phyloP scores from a whole-genome alignment of 1,139 yeast genomes.

The Lodderomyces orthopsilosis region DNA sequence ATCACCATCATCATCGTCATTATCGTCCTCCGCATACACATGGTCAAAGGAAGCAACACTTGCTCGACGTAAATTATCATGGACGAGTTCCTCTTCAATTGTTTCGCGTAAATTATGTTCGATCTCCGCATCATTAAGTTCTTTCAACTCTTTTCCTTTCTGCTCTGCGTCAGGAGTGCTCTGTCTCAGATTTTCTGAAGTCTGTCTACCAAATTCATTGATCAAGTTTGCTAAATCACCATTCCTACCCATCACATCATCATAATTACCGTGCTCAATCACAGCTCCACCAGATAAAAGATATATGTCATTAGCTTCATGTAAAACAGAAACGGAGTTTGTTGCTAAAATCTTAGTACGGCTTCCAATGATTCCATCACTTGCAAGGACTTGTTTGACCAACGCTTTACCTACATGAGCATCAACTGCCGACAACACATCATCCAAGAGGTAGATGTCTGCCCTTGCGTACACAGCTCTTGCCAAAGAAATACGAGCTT shows the following conservation, averaged over 20 bases:
- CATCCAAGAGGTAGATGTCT: slow-evolving; percentile 35
- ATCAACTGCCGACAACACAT: slow-evolving; percentile 36
- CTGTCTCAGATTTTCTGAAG: slow-evolving; percentile 11
- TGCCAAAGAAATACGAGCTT: slow-evolving; percentile 37
- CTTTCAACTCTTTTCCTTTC: slow-evolving; percentile 18
- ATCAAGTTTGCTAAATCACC: slow-evolving; percentile 27
- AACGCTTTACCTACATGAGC: slow-evolving; percentile 34
- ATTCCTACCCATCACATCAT: slow-evolving; percentile 27
- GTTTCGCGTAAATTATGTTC: slow-evolving; percentile 18
- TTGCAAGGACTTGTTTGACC: slow-evolving; percentile 25
- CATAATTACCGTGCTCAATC: slow-evolving; percentile 31
- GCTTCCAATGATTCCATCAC: slow-evolving; percentile 25
- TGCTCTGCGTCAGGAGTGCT: slow-evolving; percentile 4
- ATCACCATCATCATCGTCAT: neutral
- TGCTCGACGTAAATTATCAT: slow-evolving; percentile 16
- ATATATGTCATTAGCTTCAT: slow-evolving; percentile 25
- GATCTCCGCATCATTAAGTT: neutral
- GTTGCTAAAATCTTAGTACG: slow-evolving; percentile 35
- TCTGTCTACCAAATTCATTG: slow-evolving; percentile 24
- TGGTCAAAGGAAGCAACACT: slow-evolving; percentile 24
- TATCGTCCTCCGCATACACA: slow-evolving; percentile 16
- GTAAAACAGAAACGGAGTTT: slow-evolving; percentile 30
- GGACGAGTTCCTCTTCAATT: slow-evolving; percentile 37
- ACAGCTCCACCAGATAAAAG: slow-evolving; percentile 25
- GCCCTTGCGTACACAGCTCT: slow-evolving; percentile 40